phyloP scores from a whole-genome alignment of 768 basidiomycete genomes.

The Suillus fuscotomentosus region DNA sequence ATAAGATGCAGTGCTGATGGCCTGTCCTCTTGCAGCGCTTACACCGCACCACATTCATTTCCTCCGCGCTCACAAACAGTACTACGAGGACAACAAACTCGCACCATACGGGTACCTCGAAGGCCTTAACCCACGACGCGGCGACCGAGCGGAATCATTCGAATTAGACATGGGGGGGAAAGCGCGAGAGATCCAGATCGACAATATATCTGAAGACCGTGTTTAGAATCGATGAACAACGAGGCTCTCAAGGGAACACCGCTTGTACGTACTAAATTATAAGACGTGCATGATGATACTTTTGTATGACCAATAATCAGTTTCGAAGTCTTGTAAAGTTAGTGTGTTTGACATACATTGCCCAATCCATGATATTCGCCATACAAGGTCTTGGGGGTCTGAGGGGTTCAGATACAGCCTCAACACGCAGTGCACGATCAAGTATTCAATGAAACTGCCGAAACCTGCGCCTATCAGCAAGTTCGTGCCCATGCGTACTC shows the following conservation, averaged over 20 bases:
- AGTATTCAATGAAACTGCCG: background rate
- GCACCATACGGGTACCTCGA: conserved; percentile 21
- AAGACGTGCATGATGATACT: background rate
- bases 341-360: background rate
- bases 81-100: conserved; percentile 25
- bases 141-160: conserved; percentile 9
- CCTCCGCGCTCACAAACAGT: conserved; percentile 21
- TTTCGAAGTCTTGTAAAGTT: background rate
- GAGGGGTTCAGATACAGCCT: background rate
- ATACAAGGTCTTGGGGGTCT: background rate
- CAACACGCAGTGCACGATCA: background rate
- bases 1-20: conserved; percentile 11
- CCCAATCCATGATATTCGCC: background rate
- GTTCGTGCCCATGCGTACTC: background rate
- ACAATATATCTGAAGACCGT: background rate
- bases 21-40: conserved; percentile 14
- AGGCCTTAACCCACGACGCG: conserved; percentile 8
- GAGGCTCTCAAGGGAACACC: background rate
- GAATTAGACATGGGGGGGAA: conserved; percentile 9
- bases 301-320: background rate
- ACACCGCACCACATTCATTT: conserved; percentile 21
- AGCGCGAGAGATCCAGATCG: background rate
- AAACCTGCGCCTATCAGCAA: background rate
- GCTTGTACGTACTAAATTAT: background rate
- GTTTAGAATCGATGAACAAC: conserved; percentile 10